Percentiles rank a stretch among this genome's conserved stretches.
Conservation (phyloP, 257 asterid species). For the Solanum chaucha region DNA sequence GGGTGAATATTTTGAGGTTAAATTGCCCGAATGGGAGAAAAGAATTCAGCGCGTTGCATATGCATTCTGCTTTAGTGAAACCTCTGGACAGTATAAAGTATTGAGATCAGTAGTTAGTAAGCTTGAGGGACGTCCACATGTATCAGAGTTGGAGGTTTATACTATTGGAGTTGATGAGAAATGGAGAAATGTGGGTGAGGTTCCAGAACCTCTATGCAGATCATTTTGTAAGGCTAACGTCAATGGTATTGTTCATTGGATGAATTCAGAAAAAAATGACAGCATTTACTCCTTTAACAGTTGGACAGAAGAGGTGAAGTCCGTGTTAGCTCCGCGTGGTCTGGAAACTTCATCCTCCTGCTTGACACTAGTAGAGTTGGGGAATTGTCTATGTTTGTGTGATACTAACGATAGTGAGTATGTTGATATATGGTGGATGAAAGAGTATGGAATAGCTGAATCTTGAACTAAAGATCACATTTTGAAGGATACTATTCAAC, state of each 20-base stretch:
- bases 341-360: background rate
- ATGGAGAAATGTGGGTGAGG: background rate
- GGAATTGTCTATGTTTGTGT: background rate
- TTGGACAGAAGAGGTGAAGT: background rate
- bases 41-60: background rate
- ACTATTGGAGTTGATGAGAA: background rate
- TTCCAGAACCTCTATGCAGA: background rate
- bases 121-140: background rate
- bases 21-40: background rate
- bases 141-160: background rate
- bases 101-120: background rate
- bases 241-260: background rate
- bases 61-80: background rate
- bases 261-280: background rate
- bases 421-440: background rate
- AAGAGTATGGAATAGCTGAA: background rate
- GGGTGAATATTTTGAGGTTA: too few species aligned
- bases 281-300: background rate
- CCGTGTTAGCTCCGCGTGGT: background rate
- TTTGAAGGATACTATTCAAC: background rate
- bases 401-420: background rate
- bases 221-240: background rate
- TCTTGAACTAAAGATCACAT: background rate
- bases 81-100: background rate
- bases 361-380: background rate